phyloP scores from a whole-genome alignment of 1,284 basidiomycete genomes.

The Cutaneotrichosporon mucoides region DNA sequence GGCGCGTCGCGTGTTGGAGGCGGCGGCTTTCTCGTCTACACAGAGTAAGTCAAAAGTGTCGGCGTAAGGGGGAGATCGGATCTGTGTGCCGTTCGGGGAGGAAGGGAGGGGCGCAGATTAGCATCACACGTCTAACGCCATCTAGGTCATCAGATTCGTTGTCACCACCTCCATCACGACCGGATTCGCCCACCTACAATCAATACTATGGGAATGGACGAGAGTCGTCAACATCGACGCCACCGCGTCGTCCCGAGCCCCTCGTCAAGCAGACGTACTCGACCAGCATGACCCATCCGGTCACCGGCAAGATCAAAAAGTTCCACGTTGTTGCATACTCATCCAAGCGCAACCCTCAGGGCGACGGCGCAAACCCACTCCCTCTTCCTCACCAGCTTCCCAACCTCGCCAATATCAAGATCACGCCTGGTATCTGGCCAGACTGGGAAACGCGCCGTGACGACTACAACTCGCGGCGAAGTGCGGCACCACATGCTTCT shows the following conservation, averaged over 20 bases:
- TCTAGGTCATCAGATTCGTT: constrained; percentile 36
- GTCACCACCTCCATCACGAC: constrained; percentile 34
- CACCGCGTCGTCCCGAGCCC: constrained; percentile 28
- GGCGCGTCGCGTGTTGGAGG: constrained; percentile 53
- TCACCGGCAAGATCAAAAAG: constrained; percentile 41
- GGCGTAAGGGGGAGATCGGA: too few species aligned
- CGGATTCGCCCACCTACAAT: constrained; percentile 20
- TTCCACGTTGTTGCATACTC: constrained; percentile 48
- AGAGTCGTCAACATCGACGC: constrained; percentile 14
- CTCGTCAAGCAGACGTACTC: constrained; percentile 49
- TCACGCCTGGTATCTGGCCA: constrained; percentile 43
- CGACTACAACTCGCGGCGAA: constrained; percentile 24
- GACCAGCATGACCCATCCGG: constrained; percentile 43
- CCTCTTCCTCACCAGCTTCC: constrained; percentile 44
- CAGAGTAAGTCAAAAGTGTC: constrained; percentile 32
- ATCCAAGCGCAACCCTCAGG: constrained; percentile 44
- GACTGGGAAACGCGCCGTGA: constrained; percentile 44
- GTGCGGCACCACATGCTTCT: constrained; percentile 9
- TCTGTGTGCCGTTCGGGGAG: too few species aligned
- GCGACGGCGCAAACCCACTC: constrained; percentile 38
- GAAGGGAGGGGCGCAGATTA: too few species aligned
- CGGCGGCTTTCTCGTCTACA: constrained; percentile 52
- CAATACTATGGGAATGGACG: constrained; percentile 21
- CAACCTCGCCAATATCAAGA: constrained; percentile 34
- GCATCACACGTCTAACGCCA: neutral